Base-by-base conservation (phyloP, 1,284 basidiomycete species). In the Ceratobasidium papillatum region DNA sequence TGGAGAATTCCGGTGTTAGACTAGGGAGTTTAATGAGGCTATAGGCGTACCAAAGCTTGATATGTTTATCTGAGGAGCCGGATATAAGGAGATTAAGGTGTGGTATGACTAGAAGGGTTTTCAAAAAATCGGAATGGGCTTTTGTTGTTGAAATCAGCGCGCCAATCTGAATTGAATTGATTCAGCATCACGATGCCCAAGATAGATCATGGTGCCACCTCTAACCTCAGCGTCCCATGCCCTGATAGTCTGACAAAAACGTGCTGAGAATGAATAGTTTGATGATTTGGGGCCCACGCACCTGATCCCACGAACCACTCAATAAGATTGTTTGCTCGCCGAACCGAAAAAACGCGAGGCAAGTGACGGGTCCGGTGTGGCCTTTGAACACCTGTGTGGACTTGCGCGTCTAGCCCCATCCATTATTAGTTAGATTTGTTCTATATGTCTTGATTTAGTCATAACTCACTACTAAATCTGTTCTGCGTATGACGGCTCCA, bases 221-320 rank as follows among this genome's bases (percentile, higher is more conserved):
- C 88, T 68, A 78, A 94, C 95, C 78, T 88, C 80, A 2, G 87
- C 87, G 79, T 95, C 86, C 95, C 95, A 98, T 1, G 95, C 77
- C 79, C 90, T 91, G 80, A 97, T 92, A 0, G 90, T 90, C 92
- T 94, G 8, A 5, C 25, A 56, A 77, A 0, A 49, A 45, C 45
- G 45, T 34, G 61, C 17, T 63, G 3, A 63, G 61, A 38, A 34
- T 45, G 41, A 12, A 25, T 63, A 19, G 41, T 34, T 27, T 41
- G 12, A 11, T 66, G 43, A 32, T 32, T 12, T 59, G 34, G 68
- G 43, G 25, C 72, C 32, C 2, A 78, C 80, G 74, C 78, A 89
- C 92, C 82, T 92, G 91, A 81, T 98, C 95, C 95, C 95, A 98
- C 52, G 95, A 95, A 25, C 93, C 94, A 52, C 96, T 86, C 45